These are phyloP conservation scores for Batrachochytrium dendrobatidis DNA, from an alignment of 371 early-diverging fungal species.

Conservation along the genomic window DNA sequence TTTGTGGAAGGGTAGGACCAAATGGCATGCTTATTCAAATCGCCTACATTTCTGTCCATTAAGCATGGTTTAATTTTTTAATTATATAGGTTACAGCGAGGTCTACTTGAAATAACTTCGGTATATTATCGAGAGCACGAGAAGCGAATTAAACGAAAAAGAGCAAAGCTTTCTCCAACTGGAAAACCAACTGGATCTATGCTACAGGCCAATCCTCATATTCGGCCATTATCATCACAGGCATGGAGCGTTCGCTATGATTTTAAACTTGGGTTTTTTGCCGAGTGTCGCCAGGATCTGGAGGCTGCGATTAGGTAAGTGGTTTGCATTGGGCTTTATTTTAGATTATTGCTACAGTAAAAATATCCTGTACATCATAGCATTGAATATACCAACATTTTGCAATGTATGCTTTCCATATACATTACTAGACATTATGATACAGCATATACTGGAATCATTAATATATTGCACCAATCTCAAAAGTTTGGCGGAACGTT, in stretches of 20 bases:
- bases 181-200: conserved; percentile 58
- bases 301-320: conserved; percentile 65
- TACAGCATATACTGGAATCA: conserved; percentile 54
- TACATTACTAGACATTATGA: conserved; percentile 53
- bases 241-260: conserved; percentile 84
- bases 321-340: conserved; percentile 8
- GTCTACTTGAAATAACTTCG: conserved; percentile 58
- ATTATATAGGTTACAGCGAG: conserved; percentile 55
- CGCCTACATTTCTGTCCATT: not conserved
- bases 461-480: conserved; percentile 48
- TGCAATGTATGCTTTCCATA: not conserved
- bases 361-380: not conserved
- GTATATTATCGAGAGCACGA: conserved; percentile 67
- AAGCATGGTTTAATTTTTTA: not conserved
- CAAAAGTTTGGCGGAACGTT: conserved; percentile 10
- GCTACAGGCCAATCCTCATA: conserved; percentile 36
- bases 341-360: no score
- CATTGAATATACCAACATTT: no score
- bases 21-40: not conserved
- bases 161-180: no score
- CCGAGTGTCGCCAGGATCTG: conserved; percentile 71
- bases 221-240: conserved; percentile 14
- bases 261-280: conserved; percentile 65
- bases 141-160: conserved; percentile 61
- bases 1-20: not conserved